phyloP scores from a whole-genome alignment of 257 asterid species.

The Perilla frutescens region DNA sequence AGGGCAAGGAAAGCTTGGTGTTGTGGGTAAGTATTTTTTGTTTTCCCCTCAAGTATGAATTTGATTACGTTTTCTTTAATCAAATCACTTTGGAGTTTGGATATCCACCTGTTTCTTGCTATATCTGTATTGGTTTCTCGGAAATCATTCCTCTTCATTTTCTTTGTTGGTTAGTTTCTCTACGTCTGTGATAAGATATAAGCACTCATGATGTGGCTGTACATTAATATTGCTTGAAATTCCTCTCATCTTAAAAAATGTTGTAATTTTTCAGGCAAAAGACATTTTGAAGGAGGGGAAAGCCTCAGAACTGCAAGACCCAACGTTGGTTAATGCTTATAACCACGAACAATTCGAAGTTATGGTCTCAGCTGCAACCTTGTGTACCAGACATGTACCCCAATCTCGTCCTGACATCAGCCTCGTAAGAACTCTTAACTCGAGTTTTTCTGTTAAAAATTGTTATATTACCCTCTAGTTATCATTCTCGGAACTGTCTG shows the following conservation, averaged over 20 bases:
- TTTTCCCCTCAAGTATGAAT: conserved; percentile 9
- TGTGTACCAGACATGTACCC: conserved; percentile 75
- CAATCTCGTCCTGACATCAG: conserved; percentile 71
- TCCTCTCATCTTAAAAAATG: conserved; percentile 16
- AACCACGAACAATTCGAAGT: conserved; percentile 65
- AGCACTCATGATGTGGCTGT: not conserved
- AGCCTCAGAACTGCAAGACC: conserved; percentile 62
- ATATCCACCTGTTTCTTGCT: not conserved
- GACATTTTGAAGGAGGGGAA: conserved; percentile 64
- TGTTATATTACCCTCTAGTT: not conserved
- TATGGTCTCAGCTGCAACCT: conserved; percentile 75
- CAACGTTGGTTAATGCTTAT: conserved; percentile 51
- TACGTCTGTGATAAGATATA: not conserved
- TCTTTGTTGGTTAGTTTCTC: not conserved
- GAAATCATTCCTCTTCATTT: not conserved
- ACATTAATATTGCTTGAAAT: not conserved
- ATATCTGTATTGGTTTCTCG: conserved; percentile 9
- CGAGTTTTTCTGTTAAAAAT: not conserved
- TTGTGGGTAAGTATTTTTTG: conserved; percentile 72
- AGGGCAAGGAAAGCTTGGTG: conserved; percentile 83
- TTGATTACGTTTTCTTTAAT: conserved; percentile 6
- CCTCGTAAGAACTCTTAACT: conserved; percentile 51
- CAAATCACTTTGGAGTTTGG: not conserved
- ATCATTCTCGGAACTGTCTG: not conserved
- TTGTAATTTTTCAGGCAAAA: conserved; percentile 62